Evolutionary conservation across 2,329 filamentous ascomycete species (phyloP), one percentile per base, ranked within the genome.

Genomic region (Madurella mycetomatis): DNA sequence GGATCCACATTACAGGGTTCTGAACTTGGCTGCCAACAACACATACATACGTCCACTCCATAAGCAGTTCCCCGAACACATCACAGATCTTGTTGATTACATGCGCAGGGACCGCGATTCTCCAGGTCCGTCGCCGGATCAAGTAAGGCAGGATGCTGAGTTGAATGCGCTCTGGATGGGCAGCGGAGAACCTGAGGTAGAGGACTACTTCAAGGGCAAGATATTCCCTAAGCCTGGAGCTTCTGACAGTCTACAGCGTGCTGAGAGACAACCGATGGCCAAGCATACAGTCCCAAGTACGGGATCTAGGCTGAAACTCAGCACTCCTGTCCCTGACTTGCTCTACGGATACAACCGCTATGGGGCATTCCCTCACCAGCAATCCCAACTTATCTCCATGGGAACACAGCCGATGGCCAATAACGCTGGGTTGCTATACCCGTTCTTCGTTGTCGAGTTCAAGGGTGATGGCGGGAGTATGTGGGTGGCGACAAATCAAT

Each of bases 401-500:
- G 60, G 53, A n/a, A 56, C 40, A 47, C 41, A 60, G 34, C 57
- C 60, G 43, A 49, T 53, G 42, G 60, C 57, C 11, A 65, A 62
- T 31, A 58, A 31, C 43, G 18, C 59, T n/a, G 46, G 25, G 15
- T 31, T 58, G 31, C 16, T 53, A 1, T 55, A 48, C 53, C 67
- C 67, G 1, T 70, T 69, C 57, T 62, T 70, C 47, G 52, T 57
- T 34, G 56, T 70, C 47, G 65, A 69, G 54, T 65, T 67, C 56
- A 66, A 65, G 39, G 66, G 64, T 15, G 65, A 69, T 16, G 62
- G 66, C 40, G 68, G 65, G 1, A 66, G 53, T 49, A 15, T 72
- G 46, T 70, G 64, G 66, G 67, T 66, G 2, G 67, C 67, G 9
- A 70, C 66, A 2, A 73, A 73, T 53, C 65, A 72, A 60, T 70